Base-by-base conservation (phyloP, 768 basidiomycete genomes). In the Kwoniella europaea region DNA sequence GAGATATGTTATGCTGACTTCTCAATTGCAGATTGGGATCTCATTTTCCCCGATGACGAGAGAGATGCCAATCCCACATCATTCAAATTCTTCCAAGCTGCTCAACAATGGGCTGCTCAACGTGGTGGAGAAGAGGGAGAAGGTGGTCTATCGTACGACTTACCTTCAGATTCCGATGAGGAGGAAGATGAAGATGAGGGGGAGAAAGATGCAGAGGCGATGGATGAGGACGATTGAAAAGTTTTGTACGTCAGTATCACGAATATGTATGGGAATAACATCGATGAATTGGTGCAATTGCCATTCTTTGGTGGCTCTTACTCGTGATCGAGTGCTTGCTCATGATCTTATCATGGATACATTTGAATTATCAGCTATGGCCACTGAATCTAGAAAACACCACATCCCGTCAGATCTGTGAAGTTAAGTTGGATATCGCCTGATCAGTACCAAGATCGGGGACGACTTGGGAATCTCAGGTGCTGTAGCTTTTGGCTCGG, bases 11-110 rank as follows among this genome's bases (percentile, higher is more conserved):
- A 54, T 4, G 44, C 50, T 24, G 16, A 41, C 59, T 35, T 54
- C 22, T 35, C 22, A 2, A 15, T 4, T n/a, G 68, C 71, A 94
- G 95, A 96, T 78, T 96, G 92, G 90, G 95, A 96, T 79, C 89
- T 95, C 79, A 90, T 95, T 22, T 98, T 98, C 83, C 90, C 94
- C 29, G 96, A 98, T 86, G 96, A 98, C 87, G 94, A 97, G 79
- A 88, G 91, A 63, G 95, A 96, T 79, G 89, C 91, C 57, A 96
- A 97, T 78, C 93, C 95, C 0, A 90, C 93, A 0, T 89, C 92
- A 0, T 96, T 94, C 90, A 96, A 94, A 79, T 94, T 98, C 87
- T 86, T 98, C 81, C 91, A 95, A 82, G 93, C 92, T 87, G 96
- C 96, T 0, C 94, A 95, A 80, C 91, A 90, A 0, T 98, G 95